Evolutionary conservation across 768 basidiomycete species (phyloP).

Genomic region (Hypholoma sublateritium): DNA sequence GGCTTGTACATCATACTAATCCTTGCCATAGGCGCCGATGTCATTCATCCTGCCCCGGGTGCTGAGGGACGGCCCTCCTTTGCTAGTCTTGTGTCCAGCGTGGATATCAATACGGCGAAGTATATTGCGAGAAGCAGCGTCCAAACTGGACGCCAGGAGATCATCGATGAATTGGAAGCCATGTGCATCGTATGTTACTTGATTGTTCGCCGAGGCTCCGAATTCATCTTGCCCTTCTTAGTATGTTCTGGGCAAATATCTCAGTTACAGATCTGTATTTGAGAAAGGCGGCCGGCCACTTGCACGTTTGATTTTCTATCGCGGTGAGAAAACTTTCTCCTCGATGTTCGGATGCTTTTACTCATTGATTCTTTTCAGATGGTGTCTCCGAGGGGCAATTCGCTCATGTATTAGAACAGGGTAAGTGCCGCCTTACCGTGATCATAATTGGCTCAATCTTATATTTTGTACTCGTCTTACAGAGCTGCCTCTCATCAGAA

Average conservation of each 20-base stretch:
- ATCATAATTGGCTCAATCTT: neutral
- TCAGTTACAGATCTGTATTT: conserved; percentile 43
- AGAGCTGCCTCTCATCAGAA: conserved; percentile 61
- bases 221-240: conserved; percentile 33
- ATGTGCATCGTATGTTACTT: conserved; percentile 54
- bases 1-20: conserved; percentile 21
- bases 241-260: conserved; percentile 56
- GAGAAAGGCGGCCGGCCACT: conserved; percentile 63
- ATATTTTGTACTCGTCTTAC: neutral
- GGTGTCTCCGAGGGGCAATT: conserved; percentile 57
- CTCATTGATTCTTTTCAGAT: conserved; percentile 31
- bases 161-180: conserved; percentile 64
- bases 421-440: neutral
- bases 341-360: neutral
- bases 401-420: conserved; percentile 39
- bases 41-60: conserved; percentile 82
- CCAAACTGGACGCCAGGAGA: conserved; percentile 68
- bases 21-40: conserved; percentile 63
- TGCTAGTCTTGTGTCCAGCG: conserved; percentile 74
- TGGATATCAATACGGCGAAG: conserved; percentile 71
- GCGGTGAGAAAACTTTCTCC: conserved; percentile 45
- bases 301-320: conserved; percentile 71
- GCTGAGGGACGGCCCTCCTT: conserved; percentile 77
- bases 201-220: neutral
- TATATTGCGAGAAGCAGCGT: conserved; percentile 60